These are phyloP conservation scores for Crithidia bombi DNA, from an alignment of 208 protist species.

Conservation along the genomic window DNA sequence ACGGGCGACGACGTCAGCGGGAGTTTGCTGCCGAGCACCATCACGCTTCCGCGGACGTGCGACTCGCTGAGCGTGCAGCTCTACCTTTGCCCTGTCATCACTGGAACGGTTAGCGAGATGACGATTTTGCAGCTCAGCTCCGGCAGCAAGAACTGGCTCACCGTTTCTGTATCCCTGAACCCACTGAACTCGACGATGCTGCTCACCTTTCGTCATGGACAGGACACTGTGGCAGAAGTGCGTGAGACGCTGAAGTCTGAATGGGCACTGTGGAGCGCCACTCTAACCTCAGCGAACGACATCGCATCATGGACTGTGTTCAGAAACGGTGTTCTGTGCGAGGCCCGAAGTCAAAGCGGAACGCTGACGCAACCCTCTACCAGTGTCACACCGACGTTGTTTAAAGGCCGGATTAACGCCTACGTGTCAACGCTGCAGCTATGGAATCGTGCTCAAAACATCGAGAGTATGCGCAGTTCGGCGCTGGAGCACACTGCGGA, in stretches of 20 bases:
- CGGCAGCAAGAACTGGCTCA: conserved; percentile 64
- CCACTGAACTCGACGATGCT: conserved; percentile 46
- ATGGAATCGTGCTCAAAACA: conserved; percentile 49
- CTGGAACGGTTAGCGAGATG: conserved; percentile 38
- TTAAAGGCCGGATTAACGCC: conserved; percentile 35
- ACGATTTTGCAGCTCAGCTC: conserved; percentile 48
- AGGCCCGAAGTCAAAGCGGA: conserved; percentile 50
- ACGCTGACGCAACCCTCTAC: conserved; percentile 41
- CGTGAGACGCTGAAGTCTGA: conserved; percentile 54
- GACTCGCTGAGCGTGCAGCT: conserved; percentile 85
- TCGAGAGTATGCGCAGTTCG: conserved; percentile 51
- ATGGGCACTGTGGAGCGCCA: conserved; percentile 84
- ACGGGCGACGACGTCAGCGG: conserved; percentile 47
- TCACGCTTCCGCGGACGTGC: conserved; percentile 57
- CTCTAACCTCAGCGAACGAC: conserved; percentile 57
- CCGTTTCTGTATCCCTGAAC: conserved; percentile 49
- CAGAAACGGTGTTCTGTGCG: conserved; percentile 61
- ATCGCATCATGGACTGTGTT: conserved; percentile 77
- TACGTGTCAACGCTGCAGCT: conserved; percentile 52
- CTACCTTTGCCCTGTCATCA: conserved; percentile 51
- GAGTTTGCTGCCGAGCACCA: conserved; percentile 34
- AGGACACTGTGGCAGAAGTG: conserved; percentile 65
- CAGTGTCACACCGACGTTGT: conserved; percentile 16
- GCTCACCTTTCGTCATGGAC: conserved; percentile 71
- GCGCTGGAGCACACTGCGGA: conserved; percentile 32